These are phyloP conservation scores for Trichothecium roseum DNA, from an alignment of 2,329 filamentous ascomycete genomes.

Conservation along the genomic window DNA sequence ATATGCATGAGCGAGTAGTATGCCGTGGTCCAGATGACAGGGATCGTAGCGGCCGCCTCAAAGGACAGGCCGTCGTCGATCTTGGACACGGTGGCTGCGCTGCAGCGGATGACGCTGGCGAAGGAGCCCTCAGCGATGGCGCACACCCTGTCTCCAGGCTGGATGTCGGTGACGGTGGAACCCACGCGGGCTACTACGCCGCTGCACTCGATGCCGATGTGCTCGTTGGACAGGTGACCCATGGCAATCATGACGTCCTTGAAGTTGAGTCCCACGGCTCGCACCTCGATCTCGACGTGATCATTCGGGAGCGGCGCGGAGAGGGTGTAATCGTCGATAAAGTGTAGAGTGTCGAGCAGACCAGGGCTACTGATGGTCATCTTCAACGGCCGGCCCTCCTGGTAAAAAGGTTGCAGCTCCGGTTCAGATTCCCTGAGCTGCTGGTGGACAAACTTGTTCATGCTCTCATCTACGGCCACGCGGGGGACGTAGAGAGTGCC, in stretches of 20 bases:
- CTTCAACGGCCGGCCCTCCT: conserved; percentile 9
- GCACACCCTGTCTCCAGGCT: conserved; percentile 10
- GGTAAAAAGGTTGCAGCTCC: neutral
- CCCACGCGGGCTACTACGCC: conserved; percentile 11
- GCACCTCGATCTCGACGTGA: conserved; percentile 6
- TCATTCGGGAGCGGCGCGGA: conserved; percentile 5
- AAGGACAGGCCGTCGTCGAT: conserved; percentile 6
- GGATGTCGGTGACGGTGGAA: conserved; percentile 7
- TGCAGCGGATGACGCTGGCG: conserved; percentile 11
- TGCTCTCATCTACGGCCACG: neutral
- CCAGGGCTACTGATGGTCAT: conserved; percentile 21
- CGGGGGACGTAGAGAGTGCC: conserved; percentile 6
- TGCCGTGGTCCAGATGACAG: conserved; percentile 5
- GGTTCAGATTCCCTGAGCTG: neutral
- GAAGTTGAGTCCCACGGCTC: conserved; percentile 9
- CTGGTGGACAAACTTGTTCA: neutral
- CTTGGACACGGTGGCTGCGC: neutral
- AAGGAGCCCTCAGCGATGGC: conserved; percentile 13
- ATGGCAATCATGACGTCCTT: conserved; percentile 24
- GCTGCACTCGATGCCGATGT: conserved; percentile 23
- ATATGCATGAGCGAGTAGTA: conserved; percentile 8
- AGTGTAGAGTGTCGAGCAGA: conserved; percentile 14
- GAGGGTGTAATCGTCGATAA: neutral
- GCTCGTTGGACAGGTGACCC: conserved; percentile 19
- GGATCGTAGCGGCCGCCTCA: conserved; percentile 15